Evolutionary conservation across 352 stramenopile species (phyloP), one percentile per base, ranked within the genome.

Genomic region (Globisporangium middletonii): DNA sequence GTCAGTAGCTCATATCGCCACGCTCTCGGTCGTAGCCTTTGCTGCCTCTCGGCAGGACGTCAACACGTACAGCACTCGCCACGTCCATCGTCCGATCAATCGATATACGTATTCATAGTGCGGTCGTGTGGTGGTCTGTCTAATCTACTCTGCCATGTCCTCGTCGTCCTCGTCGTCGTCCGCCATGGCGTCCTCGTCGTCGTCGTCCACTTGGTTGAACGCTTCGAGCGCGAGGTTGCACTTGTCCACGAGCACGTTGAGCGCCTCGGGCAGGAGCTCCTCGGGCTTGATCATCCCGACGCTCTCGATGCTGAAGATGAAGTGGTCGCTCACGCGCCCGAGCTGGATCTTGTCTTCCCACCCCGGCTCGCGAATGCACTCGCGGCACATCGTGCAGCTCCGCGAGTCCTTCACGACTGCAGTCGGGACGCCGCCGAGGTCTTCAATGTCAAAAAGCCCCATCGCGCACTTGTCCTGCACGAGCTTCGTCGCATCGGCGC

Each of bases 301-400:
- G 6, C 79, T 88, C 65, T 94, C 84, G 61, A 94, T 62, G 49
- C 73, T 91, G 58, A 92, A 99, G 68, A 99, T 98, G 69, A 99
- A 99, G 72, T 99, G 95, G 73, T 99, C 88, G 41, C 83, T 90
- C 60, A 97, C 83, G 45, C 96, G 85, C 38, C 77, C 88, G 19
- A 99, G 88, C 56, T 79, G 73, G 28, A 99, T 89, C 53, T 85
- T 90, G 12, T 94, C 82, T 33, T 87, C 79, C 86, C 84, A 96
- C 16, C 66, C 71, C 33, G 83, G 81, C 60, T 92, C 83, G 33
- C 94, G 83, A 62, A 98, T 98, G 68, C 92, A 99, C 69, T 99
- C 97, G 35, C 96, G 80, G 63, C 91, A 98, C 94, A 98, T 98
- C 33, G 93, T 98, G 60, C 96, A 99, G 45, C 88, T 76, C 52